A percentile compares a stretch with the other conserved stretches of the same genome.
phyloP scores from a whole-genome alignment of 2,329 filamentous ascomycete species.

The Geoglossum cookeanum region DNA sequence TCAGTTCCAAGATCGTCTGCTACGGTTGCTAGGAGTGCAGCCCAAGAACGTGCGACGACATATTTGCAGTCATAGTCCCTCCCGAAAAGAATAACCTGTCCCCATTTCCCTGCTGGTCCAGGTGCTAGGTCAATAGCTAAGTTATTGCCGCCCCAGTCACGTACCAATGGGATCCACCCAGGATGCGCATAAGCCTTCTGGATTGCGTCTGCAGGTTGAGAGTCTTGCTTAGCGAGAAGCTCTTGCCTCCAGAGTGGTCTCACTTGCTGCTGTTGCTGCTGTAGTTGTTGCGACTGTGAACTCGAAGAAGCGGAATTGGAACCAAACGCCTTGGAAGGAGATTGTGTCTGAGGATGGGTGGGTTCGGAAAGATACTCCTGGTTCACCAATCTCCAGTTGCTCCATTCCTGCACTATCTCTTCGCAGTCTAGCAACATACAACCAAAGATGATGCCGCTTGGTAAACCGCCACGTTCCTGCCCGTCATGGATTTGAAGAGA shows the following conservation, averaged over 20 bases:
- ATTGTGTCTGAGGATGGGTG: constrained; percentile 37
- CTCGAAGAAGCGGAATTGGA: constrained; percentile 47
- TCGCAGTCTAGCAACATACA: constrained; percentile 95
- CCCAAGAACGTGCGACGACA: constrained; percentile 85
- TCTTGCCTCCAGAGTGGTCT: constrained; percentile 71
- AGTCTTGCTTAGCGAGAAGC: constrained; percentile 67
- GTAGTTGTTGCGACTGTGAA: constrained; percentile 33
- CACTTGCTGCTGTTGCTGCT: constrained; percentile 50
- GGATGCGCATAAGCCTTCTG: constrained; percentile 88
- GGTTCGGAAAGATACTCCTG: constrained; percentile 60
- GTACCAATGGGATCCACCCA: constrained; percentile 85
- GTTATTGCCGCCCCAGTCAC: constrained; percentile 98
- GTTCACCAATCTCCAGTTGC: constrained; percentile 88
- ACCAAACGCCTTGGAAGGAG: constrained; percentile 52
- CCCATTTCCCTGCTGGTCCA: constrained; percentile 79
- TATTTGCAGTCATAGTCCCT: constrained; percentile 98
- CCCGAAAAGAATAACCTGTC: constrained; percentile 89
- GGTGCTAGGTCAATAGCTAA: constrained; percentile 83
- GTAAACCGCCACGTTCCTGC: constrained; percentile 82
- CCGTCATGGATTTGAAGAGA: constrained; percentile 83
- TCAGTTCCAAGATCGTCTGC: constrained; percentile 82
- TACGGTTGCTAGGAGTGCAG: constrained; percentile 63
- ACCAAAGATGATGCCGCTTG: constrained; percentile 83
- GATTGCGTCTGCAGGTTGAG: constrained; percentile 66
- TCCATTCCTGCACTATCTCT: constrained; percentile 95